Conservation (phyloP, 345 rosid species). For the Gossypium herbaceum region DNA sequence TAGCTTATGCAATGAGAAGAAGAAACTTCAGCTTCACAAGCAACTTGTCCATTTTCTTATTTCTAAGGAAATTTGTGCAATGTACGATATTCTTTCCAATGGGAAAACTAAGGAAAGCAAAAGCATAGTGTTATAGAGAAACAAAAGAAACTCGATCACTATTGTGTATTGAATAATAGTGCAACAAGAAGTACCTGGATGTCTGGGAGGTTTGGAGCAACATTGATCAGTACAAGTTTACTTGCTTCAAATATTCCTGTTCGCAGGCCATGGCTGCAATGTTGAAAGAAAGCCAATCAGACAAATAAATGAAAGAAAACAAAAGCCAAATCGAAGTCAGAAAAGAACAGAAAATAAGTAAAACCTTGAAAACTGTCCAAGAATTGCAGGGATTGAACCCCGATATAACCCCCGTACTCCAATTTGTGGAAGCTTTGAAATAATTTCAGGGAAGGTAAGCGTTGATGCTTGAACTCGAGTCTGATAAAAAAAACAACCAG, state of each 20-base stretch:
- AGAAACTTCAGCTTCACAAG: neutral
- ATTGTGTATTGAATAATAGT: neutral
- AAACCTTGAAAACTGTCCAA: conserved; percentile 96
- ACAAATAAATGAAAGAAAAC: conserved; percentile 7
- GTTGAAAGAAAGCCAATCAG: conserved; percentile 17
- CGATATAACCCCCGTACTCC: conserved; percentile 80
- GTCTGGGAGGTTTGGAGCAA: conserved; percentile 86
- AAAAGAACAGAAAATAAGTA: conserved; percentile 14
- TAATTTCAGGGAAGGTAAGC: conserved; percentile 68
- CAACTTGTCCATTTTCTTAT: neutral
- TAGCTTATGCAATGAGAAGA: neutral
- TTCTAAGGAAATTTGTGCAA: neutral
- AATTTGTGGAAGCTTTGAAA: conserved; percentile 85
- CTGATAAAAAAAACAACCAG: conserved; percentile 32
- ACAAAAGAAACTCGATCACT: neutral
- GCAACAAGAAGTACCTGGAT: conserved; percentile 57
- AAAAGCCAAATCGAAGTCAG: neutral
- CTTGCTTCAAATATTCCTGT: conserved; percentile 94
- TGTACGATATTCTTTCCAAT: neutral
- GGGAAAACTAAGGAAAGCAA: neutral
- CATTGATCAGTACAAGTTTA: conserved; percentile 75
- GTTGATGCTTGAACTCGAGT: conserved; percentile 98
- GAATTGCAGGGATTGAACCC: conserved; percentile 96
- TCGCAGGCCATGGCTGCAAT: conserved; percentile 83
- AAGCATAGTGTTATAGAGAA: neutral